phyloP scores from a whole-genome alignment of 23 red algal species.

The Gracilaria domingensis region DNA sequence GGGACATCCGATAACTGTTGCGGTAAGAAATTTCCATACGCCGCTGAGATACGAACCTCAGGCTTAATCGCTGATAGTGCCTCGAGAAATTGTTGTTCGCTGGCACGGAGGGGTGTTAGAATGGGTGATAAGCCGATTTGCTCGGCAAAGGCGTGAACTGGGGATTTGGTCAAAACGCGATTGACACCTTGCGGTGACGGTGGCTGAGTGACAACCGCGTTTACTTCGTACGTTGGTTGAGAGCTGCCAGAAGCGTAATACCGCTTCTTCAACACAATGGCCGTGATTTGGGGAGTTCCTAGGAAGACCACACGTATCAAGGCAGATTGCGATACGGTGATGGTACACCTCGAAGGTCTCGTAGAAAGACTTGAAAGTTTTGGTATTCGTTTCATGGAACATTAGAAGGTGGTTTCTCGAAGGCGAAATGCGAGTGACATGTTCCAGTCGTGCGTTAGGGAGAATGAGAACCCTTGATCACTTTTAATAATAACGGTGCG shows the following conservation, averaged over 20 bases:
- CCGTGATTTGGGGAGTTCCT: slow-evolving; percentile 79
- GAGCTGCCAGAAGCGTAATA: background rate
- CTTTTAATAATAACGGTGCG: too few relatives aligned
- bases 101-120: slow-evolving; percentile 68
- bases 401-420: background rate
- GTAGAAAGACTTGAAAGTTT: background rate
- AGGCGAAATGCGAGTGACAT: slow-evolving; percentile 20
- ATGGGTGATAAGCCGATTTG: slow-evolving; percentile 71
- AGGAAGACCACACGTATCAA: slow-evolving; percentile 79
- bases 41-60: slow-evolving; percentile 87
- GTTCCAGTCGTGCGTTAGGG: too few relatives aligned
- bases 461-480: too few relatives aligned
- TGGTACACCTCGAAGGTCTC: background rate
- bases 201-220: slow-evolving; percentile 86
- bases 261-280: slow-evolving; percentile 53
- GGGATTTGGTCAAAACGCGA: slow-evolving; percentile 70
- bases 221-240: slow-evolving; percentile 40
- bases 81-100: slow-evolving; percentile 69
- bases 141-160: slow-evolving; percentile 69
- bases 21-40: slow-evolving; percentile 96
- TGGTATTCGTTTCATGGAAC: background rate
- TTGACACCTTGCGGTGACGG: slow-evolving; percentile 50
- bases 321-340: background rate
- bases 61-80: slow-evolving; percentile 43
- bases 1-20: slow-evolving; percentile 83